These are phyloP conservation scores for Yarrowia sp. DNA, from an alignment of 805 yeast species.

Conservation along the genomic window DNA sequence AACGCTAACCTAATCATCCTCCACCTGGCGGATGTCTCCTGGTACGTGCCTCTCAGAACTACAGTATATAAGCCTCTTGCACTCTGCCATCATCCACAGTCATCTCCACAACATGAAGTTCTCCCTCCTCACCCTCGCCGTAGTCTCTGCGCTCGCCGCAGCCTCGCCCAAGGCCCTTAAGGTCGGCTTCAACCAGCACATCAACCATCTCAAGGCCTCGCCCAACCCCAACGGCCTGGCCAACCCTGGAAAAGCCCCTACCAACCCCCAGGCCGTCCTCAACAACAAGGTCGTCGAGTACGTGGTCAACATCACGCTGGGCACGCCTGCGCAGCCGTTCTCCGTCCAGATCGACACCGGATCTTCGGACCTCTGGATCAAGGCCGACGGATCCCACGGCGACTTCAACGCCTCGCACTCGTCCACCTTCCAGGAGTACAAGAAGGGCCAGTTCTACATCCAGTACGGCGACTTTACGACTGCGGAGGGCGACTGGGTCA, in stretches of 20 bases:
- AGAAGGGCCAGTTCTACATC: constrained; percentile 31
- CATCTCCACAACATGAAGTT: not conserved
- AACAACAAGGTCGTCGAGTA: not conserved
- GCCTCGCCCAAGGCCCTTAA: not conserved
- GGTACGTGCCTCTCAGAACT: no score
- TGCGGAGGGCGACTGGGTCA: constrained; percentile 54
- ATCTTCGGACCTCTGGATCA: constrained; percentile 64
- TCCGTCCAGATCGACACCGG: constrained; percentile 64
- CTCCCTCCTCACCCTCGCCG: not conserved
- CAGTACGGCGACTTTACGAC: constrained; percentile 40
- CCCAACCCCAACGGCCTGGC: not conserved
- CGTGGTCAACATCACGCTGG: constrained; percentile 40
- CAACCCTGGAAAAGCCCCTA: not conserved
- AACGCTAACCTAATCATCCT: no score
- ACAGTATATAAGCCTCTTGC: no score
- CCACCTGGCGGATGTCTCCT: no score
- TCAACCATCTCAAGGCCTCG: not conserved
- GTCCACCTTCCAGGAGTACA: constrained; percentile 32
- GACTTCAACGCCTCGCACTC: constrained; percentile 27
- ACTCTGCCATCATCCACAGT: no score
- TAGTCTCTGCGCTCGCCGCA: not conserved
- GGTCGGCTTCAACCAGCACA: not conserved
- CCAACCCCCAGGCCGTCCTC: not conserved
- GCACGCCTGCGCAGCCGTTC: constrained; percentile 55
- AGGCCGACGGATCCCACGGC: constrained; percentile 9